These are phyloP conservation scores for Neurospora sp. DNA, from an alignment of 495 filamentous ascomycete species.

Conservation along the genomic window DNA sequence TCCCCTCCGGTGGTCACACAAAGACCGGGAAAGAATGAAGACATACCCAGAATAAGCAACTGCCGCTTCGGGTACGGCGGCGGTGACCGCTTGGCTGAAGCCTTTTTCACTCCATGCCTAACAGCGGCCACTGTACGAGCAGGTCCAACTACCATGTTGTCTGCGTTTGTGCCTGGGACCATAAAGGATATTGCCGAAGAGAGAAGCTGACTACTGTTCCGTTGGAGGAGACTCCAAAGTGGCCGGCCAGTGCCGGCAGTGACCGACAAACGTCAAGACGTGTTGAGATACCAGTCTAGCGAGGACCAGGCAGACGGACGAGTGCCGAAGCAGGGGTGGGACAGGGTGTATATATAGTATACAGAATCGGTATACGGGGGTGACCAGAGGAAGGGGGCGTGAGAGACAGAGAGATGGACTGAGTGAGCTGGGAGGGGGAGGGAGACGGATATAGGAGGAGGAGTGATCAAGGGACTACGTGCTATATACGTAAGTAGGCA, in stretches of 20 bases:
- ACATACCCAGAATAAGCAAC: slow-evolving; percentile 63
- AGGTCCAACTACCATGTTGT: slow-evolving; percentile 3
- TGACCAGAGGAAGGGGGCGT: neutral
- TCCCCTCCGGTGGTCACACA: slow-evolving; percentile 1
- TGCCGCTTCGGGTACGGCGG: slow-evolving; percentile 47
- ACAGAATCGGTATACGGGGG: neutral
- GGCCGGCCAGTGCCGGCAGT: neutral
- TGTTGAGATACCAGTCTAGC: neutral
- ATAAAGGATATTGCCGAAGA: neutral
- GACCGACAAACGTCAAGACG: neutral
- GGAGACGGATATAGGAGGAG: neutral
- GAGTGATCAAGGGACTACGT: neutral
- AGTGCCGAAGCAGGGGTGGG: slow-evolving; percentile 4
- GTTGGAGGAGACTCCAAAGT: neutral
- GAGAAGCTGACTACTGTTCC: neutral
- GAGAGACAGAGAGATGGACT: slow-evolving; percentile 5
- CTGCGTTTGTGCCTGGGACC: slow-evolving; percentile 6
- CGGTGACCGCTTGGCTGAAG: slow-evolving; percentile 6
- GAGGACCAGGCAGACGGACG: neutral
- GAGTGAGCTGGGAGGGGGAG: neutral
- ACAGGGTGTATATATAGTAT: slow-evolving; percentile 1
- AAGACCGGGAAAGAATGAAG: neutral
- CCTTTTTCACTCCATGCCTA: neutral
- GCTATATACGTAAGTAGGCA: neutral
- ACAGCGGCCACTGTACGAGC: slow-evolving; percentile 3